These are phyloP conservation scores for Atractiella rhizophila DNA, from an alignment of 768 basidiomycete species.

Conservation along the genomic window DNA sequence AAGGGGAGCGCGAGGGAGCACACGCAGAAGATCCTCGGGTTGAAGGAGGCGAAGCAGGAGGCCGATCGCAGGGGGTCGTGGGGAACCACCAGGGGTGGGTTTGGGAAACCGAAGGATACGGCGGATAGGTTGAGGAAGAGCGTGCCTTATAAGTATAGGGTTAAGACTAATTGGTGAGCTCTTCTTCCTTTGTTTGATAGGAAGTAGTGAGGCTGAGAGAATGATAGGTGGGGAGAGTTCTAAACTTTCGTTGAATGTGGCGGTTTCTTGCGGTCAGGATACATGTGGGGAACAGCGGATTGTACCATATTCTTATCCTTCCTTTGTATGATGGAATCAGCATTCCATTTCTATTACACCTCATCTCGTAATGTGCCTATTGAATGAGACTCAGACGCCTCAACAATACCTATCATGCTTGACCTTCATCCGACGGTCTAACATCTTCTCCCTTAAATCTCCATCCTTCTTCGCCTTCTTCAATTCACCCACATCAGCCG, in stretches of 20 bases:
- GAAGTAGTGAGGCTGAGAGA: too few species aligned
- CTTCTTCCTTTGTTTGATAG: too few species aligned
- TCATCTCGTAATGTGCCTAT: too few species aligned
- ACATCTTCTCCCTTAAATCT: constrained; percentile 30
- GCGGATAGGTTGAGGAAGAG: constrained; percentile 13
- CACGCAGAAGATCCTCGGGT: too few species aligned
- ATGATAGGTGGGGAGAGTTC: too few species aligned
- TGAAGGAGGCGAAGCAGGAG: constrained; percentile 13
- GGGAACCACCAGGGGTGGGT: constrained; percentile 8
- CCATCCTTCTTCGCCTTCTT: constrained; percentile 57
- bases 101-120: constrained; percentile 14
- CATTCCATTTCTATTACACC: too few species aligned
- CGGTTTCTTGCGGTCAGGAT: too few species aligned
- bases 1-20: constrained; percentile 8
- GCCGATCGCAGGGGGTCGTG: constrained; percentile 13
- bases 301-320: too few species aligned
- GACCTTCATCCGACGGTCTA: constrained; percentile 55
- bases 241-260: too few species aligned
- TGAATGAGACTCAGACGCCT: too few species aligned
- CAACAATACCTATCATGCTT: constrained; percentile 30
- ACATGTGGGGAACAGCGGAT: too few species aligned
- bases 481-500: constrained; percentile 49
- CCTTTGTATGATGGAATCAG: too few species aligned
- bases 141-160: constrained; percentile 17
- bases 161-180: neutral